A percentile compares a stretch with the other conserved stretches of the same genome.
Conservation (phyloP, 108 stramenopile species). For the Thalassiosira profunda region DNA sequence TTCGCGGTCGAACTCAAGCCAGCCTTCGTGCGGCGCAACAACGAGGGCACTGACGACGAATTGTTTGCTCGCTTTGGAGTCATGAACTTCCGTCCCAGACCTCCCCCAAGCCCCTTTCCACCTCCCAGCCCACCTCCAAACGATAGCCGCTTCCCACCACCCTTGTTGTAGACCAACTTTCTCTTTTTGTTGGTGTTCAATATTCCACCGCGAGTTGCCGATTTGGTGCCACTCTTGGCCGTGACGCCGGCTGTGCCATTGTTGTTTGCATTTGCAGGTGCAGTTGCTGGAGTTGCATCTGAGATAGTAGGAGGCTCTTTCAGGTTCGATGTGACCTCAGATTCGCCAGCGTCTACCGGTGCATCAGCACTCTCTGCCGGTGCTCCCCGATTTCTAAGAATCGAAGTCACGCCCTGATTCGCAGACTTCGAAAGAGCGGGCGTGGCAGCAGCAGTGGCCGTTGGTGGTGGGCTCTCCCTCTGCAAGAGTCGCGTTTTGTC, state of each 20-base stretch:
- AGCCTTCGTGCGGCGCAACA: not conserved
- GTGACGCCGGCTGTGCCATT: not conserved
- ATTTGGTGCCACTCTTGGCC: not conserved
- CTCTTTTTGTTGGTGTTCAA: slow-evolving; percentile 32
- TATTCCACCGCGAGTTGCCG: slow-evolving; percentile 22
- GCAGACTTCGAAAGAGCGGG: not conserved
- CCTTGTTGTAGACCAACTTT: slow-evolving; percentile 33
- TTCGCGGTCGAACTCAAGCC: slow-evolving; percentile 1
- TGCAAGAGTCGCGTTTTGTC: slow-evolving; percentile 24
- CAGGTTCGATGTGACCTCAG: not conserved
- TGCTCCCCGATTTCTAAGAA: slow-evolving; percentile 19
- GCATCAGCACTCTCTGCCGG: not conserved
- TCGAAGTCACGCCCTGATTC: not conserved
- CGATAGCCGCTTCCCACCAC: slow-evolving; percentile 2
- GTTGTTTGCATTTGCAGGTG: not conserved
- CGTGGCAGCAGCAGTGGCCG: not conserved
- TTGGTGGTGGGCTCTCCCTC: not conserved
- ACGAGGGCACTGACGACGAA: not conserved
- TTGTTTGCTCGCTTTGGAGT: slow-evolving; percentile 34
- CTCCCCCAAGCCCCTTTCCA: not conserved
- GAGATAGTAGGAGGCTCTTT: slow-evolving; percentile 1
- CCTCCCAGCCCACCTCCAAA: slow-evolving; percentile 4
- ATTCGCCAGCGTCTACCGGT: not conserved
- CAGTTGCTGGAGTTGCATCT: not conserved
- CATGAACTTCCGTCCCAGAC: slow-evolving; percentile 28